Evolutionary conservation across 2,329 filamentous ascomycete species (phyloP).

Genomic region (Hortaea werneckii): DNA sequence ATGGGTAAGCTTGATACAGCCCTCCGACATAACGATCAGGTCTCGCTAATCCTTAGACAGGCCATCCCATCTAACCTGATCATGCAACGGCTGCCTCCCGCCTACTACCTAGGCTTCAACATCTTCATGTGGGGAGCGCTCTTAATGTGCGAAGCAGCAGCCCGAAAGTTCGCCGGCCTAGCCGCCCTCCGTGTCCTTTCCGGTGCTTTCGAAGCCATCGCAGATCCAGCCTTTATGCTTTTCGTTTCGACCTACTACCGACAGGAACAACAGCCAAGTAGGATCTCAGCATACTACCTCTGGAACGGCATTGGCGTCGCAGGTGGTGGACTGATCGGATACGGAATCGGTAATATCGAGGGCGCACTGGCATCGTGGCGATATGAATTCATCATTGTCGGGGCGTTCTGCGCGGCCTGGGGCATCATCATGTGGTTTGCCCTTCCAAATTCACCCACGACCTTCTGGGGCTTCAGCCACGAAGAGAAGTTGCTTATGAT

Average conservation of each 20-base stretch:
- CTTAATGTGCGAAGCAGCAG: constrained; percentile 25
- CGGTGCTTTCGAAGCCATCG: constrained; percentile 47
- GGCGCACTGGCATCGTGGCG: constrained; percentile 50
- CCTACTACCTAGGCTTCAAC: constrained; percentile 42
- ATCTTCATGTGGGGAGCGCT: constrained; percentile 31
- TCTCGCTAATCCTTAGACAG: no score
- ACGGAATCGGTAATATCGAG: constrained; percentile 50
- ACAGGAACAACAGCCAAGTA: constrained; percentile 49
- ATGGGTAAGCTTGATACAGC: background rate
- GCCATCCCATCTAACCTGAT: constrained; percentile 41
- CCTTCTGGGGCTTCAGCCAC: constrained; percentile 41
- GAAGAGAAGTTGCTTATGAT: constrained; percentile 47
- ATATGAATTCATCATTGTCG: constrained; percentile 57
- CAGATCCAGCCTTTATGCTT: constrained; percentile 53
- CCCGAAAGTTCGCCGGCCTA: constrained; percentile 42
- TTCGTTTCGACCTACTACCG: constrained; percentile 60
- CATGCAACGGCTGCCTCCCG: constrained; percentile 43
- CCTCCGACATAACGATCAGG: no score
- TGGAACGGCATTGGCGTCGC: constrained; percentile 52
- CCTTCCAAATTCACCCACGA: constrained; percentile 38
- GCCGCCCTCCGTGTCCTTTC: constrained; percentile 48
- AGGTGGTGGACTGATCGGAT: constrained; percentile 47
- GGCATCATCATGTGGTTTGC: constrained; percentile 43
- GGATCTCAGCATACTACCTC: constrained; percentile 37
- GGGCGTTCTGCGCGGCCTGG: constrained; percentile 47